Percentiles rank a stretch among this genome's conserved stretches.
Evolutionary conservation across 1,139 yeast genomes (phyloP).

Genomic region (Yamadazyma epiphylla): DNA sequence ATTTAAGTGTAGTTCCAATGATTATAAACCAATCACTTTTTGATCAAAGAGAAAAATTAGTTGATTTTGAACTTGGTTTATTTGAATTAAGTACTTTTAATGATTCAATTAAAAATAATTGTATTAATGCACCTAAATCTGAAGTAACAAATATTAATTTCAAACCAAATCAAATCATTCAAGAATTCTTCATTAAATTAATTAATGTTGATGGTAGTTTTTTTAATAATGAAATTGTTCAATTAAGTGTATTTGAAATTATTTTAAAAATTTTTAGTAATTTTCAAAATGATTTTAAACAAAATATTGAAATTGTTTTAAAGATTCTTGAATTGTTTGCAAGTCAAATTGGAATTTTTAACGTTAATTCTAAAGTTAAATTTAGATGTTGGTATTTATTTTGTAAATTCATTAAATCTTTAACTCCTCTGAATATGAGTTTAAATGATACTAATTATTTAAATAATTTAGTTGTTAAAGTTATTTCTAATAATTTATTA

Average conservation of each 20-base stretch:
- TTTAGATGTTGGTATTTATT: constrained; percentile 89
- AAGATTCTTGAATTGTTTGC: constrained; percentile 75
- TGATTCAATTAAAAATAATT: constrained; percentile 73
- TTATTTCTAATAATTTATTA: constrained; percentile 43
- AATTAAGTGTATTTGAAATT: constrained; percentile 77
- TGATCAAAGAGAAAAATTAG: constrained; percentile 43
- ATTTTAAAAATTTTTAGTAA: constrained; percentile 75
- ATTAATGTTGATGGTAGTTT: constrained; percentile 51
- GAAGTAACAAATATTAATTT: constrained; percentile 49
- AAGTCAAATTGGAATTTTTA: constrained; percentile 78
- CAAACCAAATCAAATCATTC: constrained; percentile 57
- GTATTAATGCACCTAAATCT: constrained; percentile 62
- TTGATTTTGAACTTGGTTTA: constrained; percentile 79
- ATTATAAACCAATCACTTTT: constrained; percentile 62
- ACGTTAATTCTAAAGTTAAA: constrained; percentile 66
- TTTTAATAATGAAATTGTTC: constrained; percentile 73
- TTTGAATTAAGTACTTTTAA: constrained; percentile 75
- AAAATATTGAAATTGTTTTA: constrained; percentile 50
- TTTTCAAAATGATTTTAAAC: constrained; percentile 40
- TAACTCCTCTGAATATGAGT: not conserved
- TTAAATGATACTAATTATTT: not conserved
- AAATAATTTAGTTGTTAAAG: constrained; percentile 30
- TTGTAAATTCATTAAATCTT: constrained; percentile 70
- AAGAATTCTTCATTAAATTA: constrained; percentile 61
- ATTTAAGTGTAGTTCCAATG: constrained; percentile 63